Base-by-base conservation (phyloP, 2,329 filamentous ascomycete species). In the Capronia americana region DNA sequence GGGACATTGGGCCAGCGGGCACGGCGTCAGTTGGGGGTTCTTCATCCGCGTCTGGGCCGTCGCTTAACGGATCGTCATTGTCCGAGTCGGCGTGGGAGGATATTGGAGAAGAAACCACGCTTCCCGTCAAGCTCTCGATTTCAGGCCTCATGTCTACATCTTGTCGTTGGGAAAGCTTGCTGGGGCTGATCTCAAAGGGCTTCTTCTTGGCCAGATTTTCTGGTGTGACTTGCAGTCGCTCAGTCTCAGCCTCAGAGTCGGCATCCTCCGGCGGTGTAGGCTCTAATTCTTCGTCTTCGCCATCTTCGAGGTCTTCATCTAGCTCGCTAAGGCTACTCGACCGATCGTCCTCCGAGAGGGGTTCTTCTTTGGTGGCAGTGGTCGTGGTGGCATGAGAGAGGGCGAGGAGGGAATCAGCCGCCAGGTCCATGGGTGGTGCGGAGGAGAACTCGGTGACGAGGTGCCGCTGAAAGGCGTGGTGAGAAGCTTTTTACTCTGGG, bases 301-400 rank as follows among this genome's bases (percentile, higher is more conserved):
- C 69, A 60, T 69, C 68, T 24, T 73, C 90, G 51, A 83, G 85
- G 69, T 92, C 89, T 74, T 96, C 92, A 75, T 93, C 93, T 64
- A 96, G 91, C 74, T 97, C 94, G 81, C 92, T 97, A 73, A 98
- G 84, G 74, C 93, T 95, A 79, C 94, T 98, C 46, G 93, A 97
- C 61, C 91, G 84, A 76, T 88, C 89, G 77, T 90, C 91, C 74
- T 89, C 88, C 72, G 78, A 76, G 67, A 79, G 72, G 61, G 75
- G 73, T 70, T 86, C 85, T 74, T 80, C 79, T 73, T 76, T 69
- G 66, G 75, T 71, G 46, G 73, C 74, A 61, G 77, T 66, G 55
- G 76, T 76, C 54, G 73, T 71, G 63, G 74, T 76, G 34, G 75
- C 74, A 67, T 76, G 67, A 74, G 75, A 73, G 73, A 77, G 71